Evolutionary conservation across 2,329 filamentous ascomycete species (phyloP).

Genomic region (Aspergillus carbonarius): DNA sequence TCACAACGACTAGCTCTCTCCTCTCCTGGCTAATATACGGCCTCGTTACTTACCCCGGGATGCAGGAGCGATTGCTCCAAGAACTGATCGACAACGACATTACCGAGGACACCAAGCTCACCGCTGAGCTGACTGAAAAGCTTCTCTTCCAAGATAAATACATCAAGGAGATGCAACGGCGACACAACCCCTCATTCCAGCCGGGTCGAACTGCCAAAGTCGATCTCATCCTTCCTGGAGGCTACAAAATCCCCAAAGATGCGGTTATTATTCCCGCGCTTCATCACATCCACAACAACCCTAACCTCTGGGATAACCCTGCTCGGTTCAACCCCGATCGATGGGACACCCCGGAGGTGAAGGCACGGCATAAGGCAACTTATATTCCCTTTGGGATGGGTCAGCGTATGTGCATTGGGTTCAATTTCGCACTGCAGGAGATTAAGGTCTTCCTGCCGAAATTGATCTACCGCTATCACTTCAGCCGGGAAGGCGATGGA

Average conservation of each 20-base stretch:
- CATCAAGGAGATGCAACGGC: slow-evolving; percentile 60
- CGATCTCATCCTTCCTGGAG: slow-evolving; percentile 59
- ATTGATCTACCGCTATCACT: slow-evolving; percentile 60
- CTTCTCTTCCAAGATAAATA: slow-evolving; percentile 45
- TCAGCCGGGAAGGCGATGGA: slow-evolving; percentile 48
- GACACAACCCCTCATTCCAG: slow-evolving; percentile 62
- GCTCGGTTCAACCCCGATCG: slow-evolving; percentile 59
- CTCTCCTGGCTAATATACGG: slow-evolving; percentile 60
- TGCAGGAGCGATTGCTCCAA: slow-evolving; percentile 59
- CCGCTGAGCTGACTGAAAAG: slow-evolving; percentile 48
- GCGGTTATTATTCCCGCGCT: slow-evolving; percentile 54
- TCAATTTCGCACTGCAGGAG: slow-evolving; percentile 63
- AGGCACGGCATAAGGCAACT: slow-evolving; percentile 50
- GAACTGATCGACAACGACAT: slow-evolving; percentile 55
- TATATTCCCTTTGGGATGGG: slow-evolving; percentile 63
- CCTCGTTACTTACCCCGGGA: slow-evolving; percentile 54
- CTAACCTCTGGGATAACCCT: slow-evolving; percentile 58
- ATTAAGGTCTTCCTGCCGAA: slow-evolving; percentile 58
- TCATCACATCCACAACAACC: slow-evolving; percentile 51
- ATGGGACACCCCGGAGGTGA: slow-evolving; percentile 57
- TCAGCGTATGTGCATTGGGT: slow-evolving; percentile 60
- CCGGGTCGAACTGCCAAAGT: slow-evolving; percentile 56
- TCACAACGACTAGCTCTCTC: slow-evolving; percentile 60
- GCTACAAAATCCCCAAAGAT: slow-evolving; percentile 56
- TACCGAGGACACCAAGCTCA: slow-evolving; percentile 42